These are phyloP conservation scores for Centrapalus pauciflorus DNA, from an alignment of 129 eudicot genomes.

Conservation along the genomic window DNA sequence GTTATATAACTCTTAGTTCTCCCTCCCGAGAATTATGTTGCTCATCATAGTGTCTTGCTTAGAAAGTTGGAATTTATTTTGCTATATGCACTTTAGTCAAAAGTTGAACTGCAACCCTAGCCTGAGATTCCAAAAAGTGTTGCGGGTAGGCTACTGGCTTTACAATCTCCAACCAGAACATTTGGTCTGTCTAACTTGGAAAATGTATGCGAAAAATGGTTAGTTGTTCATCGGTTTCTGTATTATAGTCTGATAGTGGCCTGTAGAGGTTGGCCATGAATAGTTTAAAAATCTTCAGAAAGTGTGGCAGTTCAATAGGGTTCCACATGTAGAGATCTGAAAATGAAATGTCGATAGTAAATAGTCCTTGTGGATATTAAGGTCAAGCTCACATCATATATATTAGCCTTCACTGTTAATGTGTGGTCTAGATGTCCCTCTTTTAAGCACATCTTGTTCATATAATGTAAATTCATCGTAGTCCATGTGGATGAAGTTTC, in stretches of 20 bases:
- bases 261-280: neutral
- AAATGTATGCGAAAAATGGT: neutral
- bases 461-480: neutral
- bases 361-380: neutral
- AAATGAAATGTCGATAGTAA: neutral
- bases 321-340: too few species aligned
- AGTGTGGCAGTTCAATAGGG: too few species aligned
- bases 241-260: neutral
- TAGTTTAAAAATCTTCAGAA: neutral
- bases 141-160: neutral
- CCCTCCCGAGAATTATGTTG: neutral
- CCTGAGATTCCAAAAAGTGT: neutral
- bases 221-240: neutral
- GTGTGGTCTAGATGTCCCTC: neutral
- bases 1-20: neutral
- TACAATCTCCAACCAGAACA: neutral
- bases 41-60: neutral
- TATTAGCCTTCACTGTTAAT: neutral
- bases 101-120: neutral
- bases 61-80: neutral
- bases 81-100: conserved; percentile 4
- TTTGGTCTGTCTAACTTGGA: neutral
- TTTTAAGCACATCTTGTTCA: neutral
- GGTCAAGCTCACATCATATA: neutral
- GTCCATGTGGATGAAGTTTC: neutral